phyloP scores from a whole-genome alignment of 192 early-diverging fungal species.

The Entophlyctis helioformis region DNA sequence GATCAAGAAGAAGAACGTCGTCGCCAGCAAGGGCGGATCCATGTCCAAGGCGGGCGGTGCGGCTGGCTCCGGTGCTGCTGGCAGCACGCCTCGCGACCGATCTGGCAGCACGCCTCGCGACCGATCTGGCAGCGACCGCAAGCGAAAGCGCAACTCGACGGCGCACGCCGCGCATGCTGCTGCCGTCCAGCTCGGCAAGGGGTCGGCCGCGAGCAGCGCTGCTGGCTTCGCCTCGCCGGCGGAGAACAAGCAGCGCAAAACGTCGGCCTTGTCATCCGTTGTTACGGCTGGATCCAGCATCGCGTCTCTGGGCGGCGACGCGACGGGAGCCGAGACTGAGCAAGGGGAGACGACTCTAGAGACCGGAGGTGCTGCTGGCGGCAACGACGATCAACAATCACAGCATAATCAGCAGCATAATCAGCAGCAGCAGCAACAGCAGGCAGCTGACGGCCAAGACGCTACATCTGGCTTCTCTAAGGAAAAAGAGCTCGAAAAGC shows the following conservation, averaged over 20 bases:
- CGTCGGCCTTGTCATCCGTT: not conserved
- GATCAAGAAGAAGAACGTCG: slow-evolving; percentile 5
- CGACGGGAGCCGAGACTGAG: too few species aligned
- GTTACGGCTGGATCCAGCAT: not conserved
- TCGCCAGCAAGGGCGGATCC: not conserved
- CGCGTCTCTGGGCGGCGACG: too few species aligned
- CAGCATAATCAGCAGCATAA: too few species aligned
- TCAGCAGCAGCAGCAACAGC: not conserved
- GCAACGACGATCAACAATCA: not conserved
- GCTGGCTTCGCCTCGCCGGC: not conserved
- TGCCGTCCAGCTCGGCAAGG: not conserved
- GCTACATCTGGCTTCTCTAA: slow-evolving; percentile 58
- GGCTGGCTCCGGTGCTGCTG: not conserved
- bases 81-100: too few species aligned
- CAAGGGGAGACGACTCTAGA: too few species aligned
- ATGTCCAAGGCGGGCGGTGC: slow-evolving; percentile 12
- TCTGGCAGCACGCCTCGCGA: too few species aligned
- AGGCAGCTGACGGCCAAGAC: slow-evolving; percentile 5
- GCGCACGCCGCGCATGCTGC: too few species aligned
- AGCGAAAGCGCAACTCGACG: too few species aligned
- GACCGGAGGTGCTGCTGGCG: too few species aligned
- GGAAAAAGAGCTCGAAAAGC: slow-evolving; percentile 91
- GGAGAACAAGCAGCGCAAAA: slow-evolving; percentile 19
- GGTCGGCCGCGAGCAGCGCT: not conserved
- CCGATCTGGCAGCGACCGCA: too few species aligned